phyloP scores from a whole-genome alignment of 148 eudicot species.

The Chenopodium album region DNA sequence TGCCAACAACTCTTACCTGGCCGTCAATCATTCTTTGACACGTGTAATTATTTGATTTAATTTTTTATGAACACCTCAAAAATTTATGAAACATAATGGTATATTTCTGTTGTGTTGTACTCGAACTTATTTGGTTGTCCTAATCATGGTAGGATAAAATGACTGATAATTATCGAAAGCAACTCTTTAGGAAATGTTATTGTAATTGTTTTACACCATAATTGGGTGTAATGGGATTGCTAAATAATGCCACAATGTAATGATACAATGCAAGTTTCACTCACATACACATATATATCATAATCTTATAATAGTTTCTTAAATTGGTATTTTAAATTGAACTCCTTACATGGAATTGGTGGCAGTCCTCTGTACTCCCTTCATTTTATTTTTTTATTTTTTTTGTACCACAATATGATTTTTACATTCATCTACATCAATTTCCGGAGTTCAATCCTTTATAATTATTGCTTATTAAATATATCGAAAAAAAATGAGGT shows the following conservation, averaged over 20 bases:
- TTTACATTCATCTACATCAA: too few species aligned
- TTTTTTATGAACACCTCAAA: constrained; percentile 2
- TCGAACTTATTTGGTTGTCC: constrained; percentile 28
- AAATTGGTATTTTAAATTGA: too few species aligned
- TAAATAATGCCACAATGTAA: not conserved
- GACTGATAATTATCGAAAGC: not conserved
- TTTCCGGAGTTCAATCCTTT: too few species aligned
- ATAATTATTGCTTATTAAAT: too few species aligned
- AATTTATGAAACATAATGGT: not conserved
- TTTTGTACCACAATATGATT: too few species aligned
- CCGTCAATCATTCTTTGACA: not conserved
- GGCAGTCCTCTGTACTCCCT: too few species aligned
- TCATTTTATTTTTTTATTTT: too few species aligned
- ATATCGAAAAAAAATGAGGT: too few species aligned
- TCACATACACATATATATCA: too few species aligned
- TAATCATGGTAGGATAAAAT: constrained; percentile 21
- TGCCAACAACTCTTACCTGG: constrained; percentile 14
- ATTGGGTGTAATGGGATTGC: not conserved
- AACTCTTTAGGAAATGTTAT: not conserved
- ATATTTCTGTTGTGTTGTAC: constrained; percentile 24
- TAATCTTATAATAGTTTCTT: too few species aligned
- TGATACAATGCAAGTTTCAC: too few species aligned
- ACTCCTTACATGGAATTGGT: too few species aligned
- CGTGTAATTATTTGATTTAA: constrained; percentile 11
- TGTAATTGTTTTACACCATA: not conserved